Conservation (phyloP, 1,284 basidiomycete species). For the Trichosporon sp. region DNA sequence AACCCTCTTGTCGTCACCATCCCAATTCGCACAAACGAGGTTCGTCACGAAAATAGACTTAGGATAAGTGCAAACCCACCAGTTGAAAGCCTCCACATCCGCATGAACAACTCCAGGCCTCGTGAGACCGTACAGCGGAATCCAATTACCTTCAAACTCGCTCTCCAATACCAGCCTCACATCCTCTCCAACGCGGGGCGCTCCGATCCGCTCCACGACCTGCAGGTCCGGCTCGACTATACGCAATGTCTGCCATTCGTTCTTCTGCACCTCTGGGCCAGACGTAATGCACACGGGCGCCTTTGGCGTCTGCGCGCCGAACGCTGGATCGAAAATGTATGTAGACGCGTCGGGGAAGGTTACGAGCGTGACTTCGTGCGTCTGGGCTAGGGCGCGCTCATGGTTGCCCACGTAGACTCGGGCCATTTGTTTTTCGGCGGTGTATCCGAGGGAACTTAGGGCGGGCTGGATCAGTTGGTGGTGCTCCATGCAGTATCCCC, state of each 20-base stretch:
- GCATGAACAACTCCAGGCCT: neutral
- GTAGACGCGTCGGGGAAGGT: neutral
- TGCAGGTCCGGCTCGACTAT: neutral
- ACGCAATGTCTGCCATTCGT: conserved; percentile 5
- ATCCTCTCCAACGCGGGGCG: neutral
- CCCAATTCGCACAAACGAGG: conserved; percentile 6
- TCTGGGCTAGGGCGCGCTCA: neutral
- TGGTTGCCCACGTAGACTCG: conserved; percentile 5
- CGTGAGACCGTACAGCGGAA: conserved; percentile 9
- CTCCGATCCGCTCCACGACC: neutral
- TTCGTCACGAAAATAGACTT: neutral
- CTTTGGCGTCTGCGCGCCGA: conserved; percentile 8
- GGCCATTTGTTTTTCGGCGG: neutral
- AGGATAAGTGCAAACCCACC: conserved; percentile 11
- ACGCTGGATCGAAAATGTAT: conserved; percentile 15
- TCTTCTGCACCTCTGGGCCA: neutral
- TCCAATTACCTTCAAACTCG: conserved; percentile 6
- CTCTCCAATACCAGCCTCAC: conserved; percentile 1
- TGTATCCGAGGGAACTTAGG: conserved; percentile 9
- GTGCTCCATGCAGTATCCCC: conserved; percentile 21
- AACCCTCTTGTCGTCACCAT: conserved; percentile 1
- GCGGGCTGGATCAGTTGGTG: conserved; percentile 3
- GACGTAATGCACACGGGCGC: neutral
- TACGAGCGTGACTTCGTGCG: conserved; percentile 8
- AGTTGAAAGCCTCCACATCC: conserved; percentile 14